Percentiles rank a stretch among this genome's conserved stretches.
Evolutionary conservation across 2,329 filamentous ascomycete species (phyloP).

Genomic region (Alternaria sp.): DNA sequence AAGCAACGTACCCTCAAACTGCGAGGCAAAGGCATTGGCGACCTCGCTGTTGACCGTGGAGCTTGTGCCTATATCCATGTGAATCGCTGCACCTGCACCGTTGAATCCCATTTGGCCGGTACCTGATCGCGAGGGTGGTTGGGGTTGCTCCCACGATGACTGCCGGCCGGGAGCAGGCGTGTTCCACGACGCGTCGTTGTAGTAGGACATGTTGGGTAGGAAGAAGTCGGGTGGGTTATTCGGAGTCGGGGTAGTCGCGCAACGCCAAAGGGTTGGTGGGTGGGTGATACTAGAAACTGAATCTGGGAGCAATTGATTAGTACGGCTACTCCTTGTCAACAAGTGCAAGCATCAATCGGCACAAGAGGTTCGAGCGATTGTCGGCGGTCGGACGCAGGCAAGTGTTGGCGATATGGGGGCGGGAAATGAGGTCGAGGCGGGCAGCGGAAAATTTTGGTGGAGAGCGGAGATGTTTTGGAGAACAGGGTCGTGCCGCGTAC

Average conservation of each 20-base stretch:
- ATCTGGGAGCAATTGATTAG: slow-evolving; percentile 25
- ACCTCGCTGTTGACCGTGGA: slow-evolving; percentile 75
- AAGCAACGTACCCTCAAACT: slow-evolving; percentile 82
- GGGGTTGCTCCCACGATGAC: slow-evolving; percentile 76
- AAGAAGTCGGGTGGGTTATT: slow-evolving; percentile 17
- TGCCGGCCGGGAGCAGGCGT: slow-evolving; percentile 69
- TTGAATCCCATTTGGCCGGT: slow-evolving; percentile 46
- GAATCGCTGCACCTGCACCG: slow-evolving; percentile 32
- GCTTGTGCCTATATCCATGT: slow-evolving; percentile 69
- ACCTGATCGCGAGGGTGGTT: slow-evolving; percentile 77
- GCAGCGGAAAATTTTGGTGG: slow-evolving; percentile 48
- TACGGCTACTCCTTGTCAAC: slow-evolving; percentile 7
- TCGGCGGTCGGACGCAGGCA: slow-evolving; percentile 25
- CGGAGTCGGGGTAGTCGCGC: slow-evolving; percentile 15
- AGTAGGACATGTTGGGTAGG: slow-evolving; percentile 68
- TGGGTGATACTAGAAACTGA: slow-evolving; percentile 18
- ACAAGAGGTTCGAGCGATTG: slow-evolving; percentile 16
- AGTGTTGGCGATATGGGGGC: slow-evolving; percentile 34
- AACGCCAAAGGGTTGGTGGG: slow-evolving; percentile 25
- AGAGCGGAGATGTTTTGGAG: slow-evolving; percentile 37
- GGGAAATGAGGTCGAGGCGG: slow-evolving; percentile 40
- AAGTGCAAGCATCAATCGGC: slow-evolving; percentile 23
- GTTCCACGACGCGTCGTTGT: slow-evolving; percentile 71
- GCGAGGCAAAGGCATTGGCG: slow-evolving; percentile 79
- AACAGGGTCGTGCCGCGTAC: slow-evolving; percentile 43